Conservation (phyloP, 1,284 basidiomycete genomes). For the Pholiota adiposa region DNA sequence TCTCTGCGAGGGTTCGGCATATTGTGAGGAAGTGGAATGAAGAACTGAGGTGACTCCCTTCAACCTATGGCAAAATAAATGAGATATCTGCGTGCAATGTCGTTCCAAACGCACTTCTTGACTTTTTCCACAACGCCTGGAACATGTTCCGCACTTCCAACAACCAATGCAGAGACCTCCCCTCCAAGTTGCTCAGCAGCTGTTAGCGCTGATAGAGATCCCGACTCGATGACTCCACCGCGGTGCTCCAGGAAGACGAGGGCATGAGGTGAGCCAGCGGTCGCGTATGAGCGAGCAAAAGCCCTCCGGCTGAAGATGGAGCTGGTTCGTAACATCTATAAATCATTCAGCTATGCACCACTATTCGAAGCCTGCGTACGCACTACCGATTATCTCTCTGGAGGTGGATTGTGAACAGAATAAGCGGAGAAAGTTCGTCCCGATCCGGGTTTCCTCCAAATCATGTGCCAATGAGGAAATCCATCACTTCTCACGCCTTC, state of each 20-base stretch:
- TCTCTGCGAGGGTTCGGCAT: slow-evolving; percentile 55
- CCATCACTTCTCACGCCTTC: neutral
- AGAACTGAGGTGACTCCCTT: slow-evolving; percentile 53
- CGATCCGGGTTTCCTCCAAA: slow-evolving; percentile 12
- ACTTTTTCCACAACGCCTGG: slow-evolving; percentile 23
- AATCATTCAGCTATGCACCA: neutral
- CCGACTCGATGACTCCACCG: slow-evolving; percentile 81
- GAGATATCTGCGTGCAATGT: neutral
- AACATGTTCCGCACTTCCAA: slow-evolving; percentile 60
- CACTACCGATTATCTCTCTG: neutral
- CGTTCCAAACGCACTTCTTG: slow-evolving; percentile 25
- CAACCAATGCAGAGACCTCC: slow-evolving; percentile 86
- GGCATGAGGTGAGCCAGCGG: slow-evolving; percentile 63
- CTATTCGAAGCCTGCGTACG: neutral
- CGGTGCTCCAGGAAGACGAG: slow-evolving; percentile 91
- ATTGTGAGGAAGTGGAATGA: slow-evolving; percentile 56
- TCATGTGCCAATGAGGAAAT: slow-evolving; percentile 16
- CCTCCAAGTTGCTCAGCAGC: slow-evolving; percentile 88
- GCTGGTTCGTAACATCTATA: slow-evolving; percentile 30
- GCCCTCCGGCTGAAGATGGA: slow-evolving; percentile 25
- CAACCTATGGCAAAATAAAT: slow-evolving; percentile 38
- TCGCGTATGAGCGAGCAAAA: slow-evolving; percentile 55
- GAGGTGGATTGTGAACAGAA: neutral
- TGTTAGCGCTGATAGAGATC: slow-evolving; percentile 88
- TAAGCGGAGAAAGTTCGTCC: neutral